A percentile compares a stretch with the other conserved stretches of the same genome.
phyloP scores from a whole-genome alignment of 257 asterid species.

The Solanum paucissectum region DNA sequence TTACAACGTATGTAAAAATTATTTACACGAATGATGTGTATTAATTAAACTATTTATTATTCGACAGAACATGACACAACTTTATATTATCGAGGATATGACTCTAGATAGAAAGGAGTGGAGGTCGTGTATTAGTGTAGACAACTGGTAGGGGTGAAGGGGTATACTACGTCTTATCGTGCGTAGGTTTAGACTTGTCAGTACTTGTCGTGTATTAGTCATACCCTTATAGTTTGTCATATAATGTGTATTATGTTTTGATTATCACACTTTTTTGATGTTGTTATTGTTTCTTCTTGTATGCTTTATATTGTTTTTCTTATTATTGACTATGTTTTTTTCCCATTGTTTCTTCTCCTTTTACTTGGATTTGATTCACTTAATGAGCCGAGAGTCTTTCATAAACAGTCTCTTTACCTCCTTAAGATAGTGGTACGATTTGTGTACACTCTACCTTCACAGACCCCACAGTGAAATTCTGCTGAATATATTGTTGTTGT shows the following conservation, averaged over 20 bases:
- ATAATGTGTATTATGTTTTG: no score
- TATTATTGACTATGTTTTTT: no score
- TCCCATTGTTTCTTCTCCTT: not conserved
- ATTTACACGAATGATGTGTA: not conserved
- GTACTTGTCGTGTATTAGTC: not conserved
- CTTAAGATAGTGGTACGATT: rapidly evolving
- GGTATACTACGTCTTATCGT: not conserved
- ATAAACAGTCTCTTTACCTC: no score
- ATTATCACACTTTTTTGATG: no score
- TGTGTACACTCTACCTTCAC: no score
- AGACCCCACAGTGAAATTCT: not conserved
- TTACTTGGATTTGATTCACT: not conserved
- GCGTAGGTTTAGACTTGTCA: not conserved
- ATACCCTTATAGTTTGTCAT: not conserved
- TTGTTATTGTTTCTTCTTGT: no score
- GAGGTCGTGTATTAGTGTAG: not conserved
- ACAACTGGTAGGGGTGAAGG: not conserved
- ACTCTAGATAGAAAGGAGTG: no score
- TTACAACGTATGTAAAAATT: not conserved
- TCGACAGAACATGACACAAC: not conserved
- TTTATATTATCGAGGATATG: no score
- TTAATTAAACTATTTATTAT: not conserved
- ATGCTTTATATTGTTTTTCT: not conserved
- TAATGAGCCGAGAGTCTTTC: not conserved
- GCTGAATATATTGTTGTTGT: no score